Evolutionary conservation across 257 asterid species (phyloP).

Genomic region (Solanum etuberosum): DNA sequence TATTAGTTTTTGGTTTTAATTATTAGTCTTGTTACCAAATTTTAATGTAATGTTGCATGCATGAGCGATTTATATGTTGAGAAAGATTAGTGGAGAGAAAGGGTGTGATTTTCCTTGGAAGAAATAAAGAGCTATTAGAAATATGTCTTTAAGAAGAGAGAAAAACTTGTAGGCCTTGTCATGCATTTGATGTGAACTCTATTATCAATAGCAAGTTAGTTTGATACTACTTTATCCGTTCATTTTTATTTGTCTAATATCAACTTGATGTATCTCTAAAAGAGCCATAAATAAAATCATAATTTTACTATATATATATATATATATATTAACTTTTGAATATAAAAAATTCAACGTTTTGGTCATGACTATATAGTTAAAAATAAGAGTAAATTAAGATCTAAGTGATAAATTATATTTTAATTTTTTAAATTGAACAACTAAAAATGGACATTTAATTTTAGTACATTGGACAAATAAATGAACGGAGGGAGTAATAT

Average conservation of each 20-base stretch:
- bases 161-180: neutral
- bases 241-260: neutral
- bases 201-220: neutral
- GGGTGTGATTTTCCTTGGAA: neutral
- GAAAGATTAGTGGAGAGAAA: neutral
- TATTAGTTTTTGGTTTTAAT: neutral
- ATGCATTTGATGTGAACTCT: neutral
- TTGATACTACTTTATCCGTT: neutral
- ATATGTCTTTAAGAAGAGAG: neutral
- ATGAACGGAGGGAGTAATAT: neutral
- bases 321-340: too few relatives aligned
- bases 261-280: neutral
- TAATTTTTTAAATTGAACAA: neutral
- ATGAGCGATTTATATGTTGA: neutral
- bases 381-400: neutral
- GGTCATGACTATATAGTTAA: neutral
- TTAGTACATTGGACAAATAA: neutral
- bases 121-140: neutral
- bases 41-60: neutral
- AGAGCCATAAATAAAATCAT: neutral
- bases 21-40: neutral
- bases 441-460: neutral
- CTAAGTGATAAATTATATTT: neutral
- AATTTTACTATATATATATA: too few relatives aligned
- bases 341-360: neutral